Conservation (phyloP, 78 protist species). For the Ministeria vibrans region DNA sequence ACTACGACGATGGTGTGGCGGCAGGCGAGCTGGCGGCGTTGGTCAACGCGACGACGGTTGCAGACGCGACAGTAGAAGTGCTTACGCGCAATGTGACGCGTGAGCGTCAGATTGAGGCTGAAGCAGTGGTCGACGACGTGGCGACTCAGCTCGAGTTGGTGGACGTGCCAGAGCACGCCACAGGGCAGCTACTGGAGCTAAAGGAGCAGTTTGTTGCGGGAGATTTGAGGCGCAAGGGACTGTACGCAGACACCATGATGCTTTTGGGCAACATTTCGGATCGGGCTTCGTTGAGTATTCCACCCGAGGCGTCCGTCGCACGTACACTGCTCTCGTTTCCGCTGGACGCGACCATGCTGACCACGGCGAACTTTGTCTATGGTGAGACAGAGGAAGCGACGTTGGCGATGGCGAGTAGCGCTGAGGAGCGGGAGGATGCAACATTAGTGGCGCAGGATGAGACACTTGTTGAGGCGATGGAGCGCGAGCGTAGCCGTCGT, state of each 20-base stretch:
- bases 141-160: neutral
- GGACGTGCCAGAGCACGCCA: neutral
- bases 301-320: too few relatives aligned
- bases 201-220: neutral
- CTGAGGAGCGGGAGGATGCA: too few relatives aligned
- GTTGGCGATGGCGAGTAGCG: too few relatives aligned
- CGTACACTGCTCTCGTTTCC: too few relatives aligned
- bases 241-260: neutral
- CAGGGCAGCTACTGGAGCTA: neutral
- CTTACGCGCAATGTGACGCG: neutral
- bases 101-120: neutral
- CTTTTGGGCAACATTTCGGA: neutral
- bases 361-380: too few relatives aligned
- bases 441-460: too few relatives aligned
- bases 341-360: too few relatives aligned
- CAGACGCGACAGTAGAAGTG: neutral
- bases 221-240: neutral
- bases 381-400: too few relatives aligned
- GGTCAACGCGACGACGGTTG: conserved; percentile 13
- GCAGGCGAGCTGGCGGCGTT: conserved; percentile 10
- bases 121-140: neutral
- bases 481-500: too few relatives aligned
- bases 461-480: neutral
- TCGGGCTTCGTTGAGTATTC: too few relatives aligned
- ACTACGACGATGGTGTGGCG: too few relatives aligned